These are phyloP conservation scores for Coffea eugenioides DNA, from an alignment of 257 asterid genomes.

Conservation along the genomic window DNA sequence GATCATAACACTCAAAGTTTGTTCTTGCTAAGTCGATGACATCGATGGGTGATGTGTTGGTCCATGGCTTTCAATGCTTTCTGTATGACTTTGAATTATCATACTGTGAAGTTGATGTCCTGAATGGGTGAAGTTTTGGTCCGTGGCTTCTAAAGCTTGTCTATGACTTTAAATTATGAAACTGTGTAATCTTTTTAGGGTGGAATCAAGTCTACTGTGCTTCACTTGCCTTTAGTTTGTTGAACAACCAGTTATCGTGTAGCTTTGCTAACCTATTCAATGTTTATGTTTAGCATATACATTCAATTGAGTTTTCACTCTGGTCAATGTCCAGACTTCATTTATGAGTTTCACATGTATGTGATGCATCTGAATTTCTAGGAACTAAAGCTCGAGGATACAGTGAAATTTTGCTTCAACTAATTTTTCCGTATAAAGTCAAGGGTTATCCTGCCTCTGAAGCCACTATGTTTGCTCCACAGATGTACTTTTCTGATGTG, in stretches of 20 bases:
- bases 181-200: not conserved
- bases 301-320: not conserved
- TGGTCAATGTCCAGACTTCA: not conserved
- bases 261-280: not conserved
- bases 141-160: no score
- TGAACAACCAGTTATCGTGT: not conserved
- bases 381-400: not conserved
- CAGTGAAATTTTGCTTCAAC: not conserved
- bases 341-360: not conserved
- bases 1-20: slow-evolving; percentile 54
- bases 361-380: not conserved
- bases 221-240: not conserved
- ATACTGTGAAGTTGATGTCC: no score
- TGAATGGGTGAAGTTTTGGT: no score
- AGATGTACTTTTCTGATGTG: not conserved
- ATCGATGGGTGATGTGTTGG: not conserved
- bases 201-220: not conserved
- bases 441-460: not conserved
- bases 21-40: not conserved
- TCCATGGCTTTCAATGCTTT: not conserved
- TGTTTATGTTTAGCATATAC: not conserved
- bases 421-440: not conserved
- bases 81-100: not conserved
- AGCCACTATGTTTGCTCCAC: not conserved
- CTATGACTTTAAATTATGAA: no score